Percentiles rank a stretch among this genome's conserved stretches.
These are phyloP conservation scores for Dothideomycetes sp. DNA, from an alignment of 2,329 filamentous ascomycete genomes.

Conservation along the genomic window DNA sequence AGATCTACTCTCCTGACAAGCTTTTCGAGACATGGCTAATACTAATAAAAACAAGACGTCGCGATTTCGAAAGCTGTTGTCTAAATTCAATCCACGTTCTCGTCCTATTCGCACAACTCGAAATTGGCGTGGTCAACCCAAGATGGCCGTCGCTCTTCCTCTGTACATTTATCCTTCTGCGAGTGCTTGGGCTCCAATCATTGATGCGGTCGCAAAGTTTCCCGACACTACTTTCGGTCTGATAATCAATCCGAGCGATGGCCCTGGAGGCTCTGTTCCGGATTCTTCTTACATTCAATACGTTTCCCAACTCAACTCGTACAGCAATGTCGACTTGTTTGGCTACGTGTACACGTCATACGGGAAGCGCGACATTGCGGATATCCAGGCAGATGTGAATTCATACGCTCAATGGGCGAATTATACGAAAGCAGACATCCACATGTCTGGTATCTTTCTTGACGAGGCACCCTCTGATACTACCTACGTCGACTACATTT, in stretches of 20 bases:
- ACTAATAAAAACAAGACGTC: too few relatives aligned
- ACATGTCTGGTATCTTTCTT: slow-evolving; percentile 19
- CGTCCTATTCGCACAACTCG: too few relatives aligned
- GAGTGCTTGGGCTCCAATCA: slow-evolving; percentile 15
- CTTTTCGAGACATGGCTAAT: too few relatives aligned
- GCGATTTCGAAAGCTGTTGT: too few relatives aligned
- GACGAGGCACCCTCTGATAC: slow-evolving; percentile 17
- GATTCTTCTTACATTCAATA: slow-evolving; percentile 15
- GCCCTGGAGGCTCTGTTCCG: slow-evolving; percentile 12
- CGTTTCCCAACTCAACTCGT: slow-evolving; percentile 14
- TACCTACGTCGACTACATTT: slow-evolving; percentile 13
- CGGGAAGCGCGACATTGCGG: slow-evolving; percentile 13
- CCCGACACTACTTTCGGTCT: slow-evolving; percentile 10
- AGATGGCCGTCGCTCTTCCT: slow-evolving; percentile 12
- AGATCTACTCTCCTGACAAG: too few relatives aligned
- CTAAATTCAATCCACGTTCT: too few relatives aligned
- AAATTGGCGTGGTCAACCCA: slow-evolving; percentile 3
- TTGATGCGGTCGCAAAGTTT: slow-evolving; percentile 11
- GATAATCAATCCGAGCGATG: slow-evolving; percentile 12
- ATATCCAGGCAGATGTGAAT: slow-evolving; percentile 12
- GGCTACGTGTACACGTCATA: slow-evolving; percentile 20
- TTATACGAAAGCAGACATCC: slow-evolving; percentile 12
- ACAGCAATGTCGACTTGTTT: slow-evolving; percentile 16
- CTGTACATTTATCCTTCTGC: slow-evolving; percentile 20
- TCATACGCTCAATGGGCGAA: slow-evolving; percentile 13